Percentiles rank a stretch among this genome's conserved stretches.
These are phyloP conservation scores for Calonectria honghensis DNA, from an alignment of 2,329 filamentous ascomycete species.

Conservation along the genomic window DNA sequence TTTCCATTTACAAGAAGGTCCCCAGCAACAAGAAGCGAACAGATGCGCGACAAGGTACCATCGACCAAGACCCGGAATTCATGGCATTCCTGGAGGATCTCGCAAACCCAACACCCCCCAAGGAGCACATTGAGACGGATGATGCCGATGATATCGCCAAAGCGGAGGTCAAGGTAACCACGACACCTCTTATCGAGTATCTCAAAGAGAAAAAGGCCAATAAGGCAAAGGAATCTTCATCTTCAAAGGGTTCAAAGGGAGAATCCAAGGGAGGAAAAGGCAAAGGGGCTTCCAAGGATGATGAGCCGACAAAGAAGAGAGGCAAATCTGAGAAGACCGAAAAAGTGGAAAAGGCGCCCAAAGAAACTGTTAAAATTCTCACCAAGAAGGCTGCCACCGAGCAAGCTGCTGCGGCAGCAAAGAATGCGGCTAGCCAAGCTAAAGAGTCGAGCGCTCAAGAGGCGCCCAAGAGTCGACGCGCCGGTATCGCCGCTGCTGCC, in stretches of 20 bases:
- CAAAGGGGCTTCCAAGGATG: conserved; percentile 65
- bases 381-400: conserved; percentile 75
- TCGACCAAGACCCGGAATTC: conserved; percentile 97
- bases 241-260: conserved; percentile 70
- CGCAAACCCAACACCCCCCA: conserved; percentile 78
- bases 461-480: conserved; percentile 73
- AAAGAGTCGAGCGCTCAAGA: conserved; percentile 58
- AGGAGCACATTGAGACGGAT: conserved; percentile 66
- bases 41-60: conserved; percentile 93
- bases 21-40: conserved; percentile 83
- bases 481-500: conserved; percentile 78
- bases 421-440: conserved; percentile 62
- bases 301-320: conserved; percentile 77
- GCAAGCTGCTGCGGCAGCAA: conserved; percentile 67
- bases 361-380: conserved; percentile 78
- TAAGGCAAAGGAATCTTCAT: conserved; percentile 73
- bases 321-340: conserved; percentile 76
- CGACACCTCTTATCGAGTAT: conserved; percentile 92
- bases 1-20: conserved; percentile 88
- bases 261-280: conserved; percentile 72
- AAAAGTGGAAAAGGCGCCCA: conserved; percentile 70
- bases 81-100: conserved; percentile 93
- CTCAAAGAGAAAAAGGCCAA: conserved; percentile 94
- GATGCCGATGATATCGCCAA: conserved; percentile 65
- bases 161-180: conserved; percentile 79